These are phyloP conservation scores for Metroxylon sagu DNA, from an alignment of 176 grass and related monocot genomes.

Conservation along the genomic window DNA sequence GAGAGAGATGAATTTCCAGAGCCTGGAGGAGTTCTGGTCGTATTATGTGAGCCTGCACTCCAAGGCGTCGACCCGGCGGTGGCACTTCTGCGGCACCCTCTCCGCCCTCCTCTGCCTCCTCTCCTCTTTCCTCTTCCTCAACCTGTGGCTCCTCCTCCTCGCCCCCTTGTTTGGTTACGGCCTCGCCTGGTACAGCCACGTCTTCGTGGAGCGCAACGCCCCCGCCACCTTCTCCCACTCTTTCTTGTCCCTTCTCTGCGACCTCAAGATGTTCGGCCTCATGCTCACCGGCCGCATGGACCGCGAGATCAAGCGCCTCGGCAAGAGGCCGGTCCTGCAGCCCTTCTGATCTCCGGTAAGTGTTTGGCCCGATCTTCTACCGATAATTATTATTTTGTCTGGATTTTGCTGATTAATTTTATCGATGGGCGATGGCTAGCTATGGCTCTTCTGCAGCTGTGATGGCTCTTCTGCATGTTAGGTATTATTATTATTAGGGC, in stretches of 20 bases:
- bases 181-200: constrained; percentile 90
- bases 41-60: constrained; percentile 88
- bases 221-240: constrained; percentile 68
- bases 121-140: constrained; percentile 36
- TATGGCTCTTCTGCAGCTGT: too few relatives aligned
- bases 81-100: constrained; percentile 70
- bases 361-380: too few relatives aligned
- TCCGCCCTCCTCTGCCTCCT: constrained; percentile 34
- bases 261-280: constrained; percentile 59
- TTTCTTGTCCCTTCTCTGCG: constrained; percentile 70
- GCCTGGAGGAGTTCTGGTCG: constrained; percentile 72
- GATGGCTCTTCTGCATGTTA: too few relatives aligned
- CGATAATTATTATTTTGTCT: too few relatives aligned
- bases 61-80: constrained; percentile 51
- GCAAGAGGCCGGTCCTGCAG: constrained; percentile 22
- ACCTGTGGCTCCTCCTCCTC: constrained; percentile 31
- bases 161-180: constrained; percentile 45
- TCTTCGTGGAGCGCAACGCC: constrained; percentile 69
- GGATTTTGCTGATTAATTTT: too few relatives aligned
- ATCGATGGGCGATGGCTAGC: too few relatives aligned
- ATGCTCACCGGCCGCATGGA: constrained; percentile 64
- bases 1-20: constrained; percentile 26
- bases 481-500: too few relatives aligned
- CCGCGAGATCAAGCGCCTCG: constrained; percentile 51
- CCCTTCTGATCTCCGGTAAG: neutral